These are phyloP conservation scores for Aulographum hederae DNA, from an alignment of 2,329 filamentous ascomycete species.

Conservation along the genomic window DNA sequence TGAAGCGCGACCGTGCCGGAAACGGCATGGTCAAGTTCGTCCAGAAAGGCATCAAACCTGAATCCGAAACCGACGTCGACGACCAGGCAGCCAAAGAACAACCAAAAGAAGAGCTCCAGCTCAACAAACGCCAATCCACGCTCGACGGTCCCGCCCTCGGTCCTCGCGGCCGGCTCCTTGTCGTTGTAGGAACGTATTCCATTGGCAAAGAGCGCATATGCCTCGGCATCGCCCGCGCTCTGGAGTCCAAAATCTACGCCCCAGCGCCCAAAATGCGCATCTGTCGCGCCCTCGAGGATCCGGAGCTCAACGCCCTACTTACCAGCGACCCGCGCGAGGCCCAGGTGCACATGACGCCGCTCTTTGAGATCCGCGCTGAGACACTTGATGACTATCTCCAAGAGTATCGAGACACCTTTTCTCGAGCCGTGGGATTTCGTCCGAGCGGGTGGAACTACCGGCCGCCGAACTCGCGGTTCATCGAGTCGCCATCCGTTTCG, in stretches of 20 bases:
- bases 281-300: constrained; percentile 68
- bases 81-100: too few relatives aligned
- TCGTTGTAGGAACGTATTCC: constrained; percentile 91
- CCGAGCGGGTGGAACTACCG: constrained; percentile 92
- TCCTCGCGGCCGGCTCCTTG: constrained; percentile 51
- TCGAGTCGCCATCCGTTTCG: constrained; percentile 43
- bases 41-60: constrained; percentile 24
- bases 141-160: constrained; percentile 10
- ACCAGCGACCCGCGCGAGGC: constrained; percentile 68
- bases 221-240: constrained; percentile 71
- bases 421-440: constrained; percentile 73
- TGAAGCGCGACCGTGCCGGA: constrained; percentile 34
- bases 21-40: constrained; percentile 47
- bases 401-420: constrained; percentile 63
- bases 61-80: constrained; percentile 14
- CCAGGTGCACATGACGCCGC: constrained; percentile 92
- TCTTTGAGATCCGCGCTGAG: constrained; percentile 85
- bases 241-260: constrained; percentile 80
- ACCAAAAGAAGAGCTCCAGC: constrained; percentile 17
- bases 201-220: constrained; percentile 97
- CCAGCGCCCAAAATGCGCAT: constrained; percentile 59
- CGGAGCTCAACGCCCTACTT: constrained; percentile 58
- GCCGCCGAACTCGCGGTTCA: constrained; percentile 44
- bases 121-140: constrained; percentile 9
- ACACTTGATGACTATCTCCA: constrained; percentile 81